Base-by-base conservation (phyloP, 2,329 filamentous ascomycete genomes). In the Beauveria varroae region DNA sequence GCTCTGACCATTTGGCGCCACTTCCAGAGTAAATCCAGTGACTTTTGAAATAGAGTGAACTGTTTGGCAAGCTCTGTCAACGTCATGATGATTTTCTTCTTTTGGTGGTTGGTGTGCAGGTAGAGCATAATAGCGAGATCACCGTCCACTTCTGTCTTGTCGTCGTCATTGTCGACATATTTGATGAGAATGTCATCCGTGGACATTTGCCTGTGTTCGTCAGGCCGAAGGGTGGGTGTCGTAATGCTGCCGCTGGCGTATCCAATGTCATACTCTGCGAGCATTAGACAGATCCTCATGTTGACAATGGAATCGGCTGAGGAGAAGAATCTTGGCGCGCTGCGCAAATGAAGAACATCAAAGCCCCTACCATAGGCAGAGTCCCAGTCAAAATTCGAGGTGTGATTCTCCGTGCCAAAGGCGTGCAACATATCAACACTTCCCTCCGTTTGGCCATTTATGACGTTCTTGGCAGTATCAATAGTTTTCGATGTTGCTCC, bases 321-420 rank as follows among this genome's bases (percentile, higher is more conserved):
- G 3, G 76, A 66, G 67, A 82, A 85, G 53, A 86, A 72, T 18
- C 82, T 73, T 28, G 81, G 77, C 26, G 80, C 75, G 40, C 69
- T 73, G 62, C 75, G 79, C 68, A 87, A 81, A 68, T 95, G 87
- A 62, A 95, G 74, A 6, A 96, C 91, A 69, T 99, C 90, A 65
- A 92, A 96, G 0, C 95, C 95, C 0, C 69, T 67, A 0, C 92
- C 93, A 68, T 99, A 99, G 26, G 82, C 75, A 0, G 76, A 76
- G 5, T 86, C 78, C 93, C 93, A 96, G 67, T 89, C 81, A 65
- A 95, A 92, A 3, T 84, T 78, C 0, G 78, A 79, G 5, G 81
- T 77, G 61, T 90, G 87, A 69, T 99, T 99, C 77, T 99, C 95
- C 18, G 80, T 80, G 0, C 91, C 89, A 74, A 99, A 98, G 0